Evolutionary conservation across 345 rosid species (phyloP), one percentile per base, ranked within the genome.

Genomic region (Bruguiera parviflora): DNA sequence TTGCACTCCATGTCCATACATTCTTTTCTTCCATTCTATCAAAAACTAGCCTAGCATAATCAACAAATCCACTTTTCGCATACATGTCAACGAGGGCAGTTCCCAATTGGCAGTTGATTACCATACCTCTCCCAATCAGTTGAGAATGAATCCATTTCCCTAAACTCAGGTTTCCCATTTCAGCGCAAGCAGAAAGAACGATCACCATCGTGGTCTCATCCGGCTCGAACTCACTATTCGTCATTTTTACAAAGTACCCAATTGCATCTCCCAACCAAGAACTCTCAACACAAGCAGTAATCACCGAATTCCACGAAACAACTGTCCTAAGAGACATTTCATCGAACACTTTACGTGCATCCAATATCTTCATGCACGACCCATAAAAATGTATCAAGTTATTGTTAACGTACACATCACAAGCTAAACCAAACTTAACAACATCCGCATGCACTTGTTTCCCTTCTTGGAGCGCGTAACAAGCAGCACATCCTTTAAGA

Each of bases 1-100:
- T 92, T 4, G 99, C 91, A 73, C 93, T 89, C 96, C 96, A 92
- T 47, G 96, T 85, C 99, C 97, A 87, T 21, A 89, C 91, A 69
- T 88, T 89, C 76, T 63, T 91, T 56, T 84, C 82, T 58, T 52
- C 32, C 87, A 88, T 81, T 68, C 75, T 79, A 25, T 77, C 64
- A 63, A 94, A 91, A 65, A 84, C 86, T 18, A 58, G 60, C 79
- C 66, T 71, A 37, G 92, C 92, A 69, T 78, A 82, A 58, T 33
- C 70, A 39, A 87, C 68, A 53, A 81, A 78, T 58, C 95, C 98
- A 62, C 91, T 80, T 71, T 88, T 91, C 0, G 83, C 86, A 47
- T 91, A 91, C 95, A 88, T 89, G 63, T 94, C 87, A 2, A 89
- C 95, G 66, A 94, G 85, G 29, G 96, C 87, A 66, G 96, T 89